Percentiles rank a stretch among this genome's conserved stretches.
Evolutionary conservation across 2,329 filamentous ascomycete species (phyloP).

Genomic region (Penicillium sp.): DNA sequence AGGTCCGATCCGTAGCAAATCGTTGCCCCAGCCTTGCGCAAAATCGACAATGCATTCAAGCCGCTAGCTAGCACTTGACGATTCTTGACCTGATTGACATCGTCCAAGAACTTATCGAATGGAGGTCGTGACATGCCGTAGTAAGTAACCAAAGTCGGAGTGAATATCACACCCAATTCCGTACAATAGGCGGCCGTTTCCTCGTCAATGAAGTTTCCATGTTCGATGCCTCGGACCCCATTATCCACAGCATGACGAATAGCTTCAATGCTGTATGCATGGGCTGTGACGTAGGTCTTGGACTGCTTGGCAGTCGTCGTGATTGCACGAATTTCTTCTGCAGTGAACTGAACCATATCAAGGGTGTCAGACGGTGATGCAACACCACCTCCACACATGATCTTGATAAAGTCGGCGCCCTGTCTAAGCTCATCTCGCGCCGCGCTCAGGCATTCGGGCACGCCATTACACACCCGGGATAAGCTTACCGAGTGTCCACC

Average conservation of each 20-base stretch:
- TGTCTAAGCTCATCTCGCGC: conserved; percentile 55
- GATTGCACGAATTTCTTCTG: conserved; percentile 56
- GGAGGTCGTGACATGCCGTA: conserved; percentile 36
- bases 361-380: conserved; percentile 55
- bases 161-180: conserved; percentile 48
- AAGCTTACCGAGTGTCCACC: conserved; percentile 34
- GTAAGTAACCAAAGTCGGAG: conserved; percentile 47
- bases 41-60: conserved; percentile 47
- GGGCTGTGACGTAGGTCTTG: conserved; percentile 57
- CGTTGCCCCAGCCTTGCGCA: conserved; percentile 51
- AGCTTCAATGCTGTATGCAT: conserved; percentile 56
- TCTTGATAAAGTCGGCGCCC: conserved; percentile 62
- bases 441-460: conserved; percentile 53
- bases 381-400: conserved; percentile 60
- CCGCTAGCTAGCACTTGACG: conserved; percentile 48
- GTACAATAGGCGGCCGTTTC: conserved; percentile 52
- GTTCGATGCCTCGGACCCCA: conserved; percentile 57
- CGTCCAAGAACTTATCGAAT: conserved; percentile 5
- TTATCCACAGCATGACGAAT: conserved; percentile 57
- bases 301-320: conserved; percentile 48
- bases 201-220: conserved; percentile 45
- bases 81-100: conserved; percentile 45
- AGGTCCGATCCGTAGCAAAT: conserved; percentile 59
- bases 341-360: conserved; percentile 55
- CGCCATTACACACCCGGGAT: conserved; percentile 52